phyloP scores from a whole-genome alignment of 345 rosid genomes.

The Ailanthus altissimus region DNA sequence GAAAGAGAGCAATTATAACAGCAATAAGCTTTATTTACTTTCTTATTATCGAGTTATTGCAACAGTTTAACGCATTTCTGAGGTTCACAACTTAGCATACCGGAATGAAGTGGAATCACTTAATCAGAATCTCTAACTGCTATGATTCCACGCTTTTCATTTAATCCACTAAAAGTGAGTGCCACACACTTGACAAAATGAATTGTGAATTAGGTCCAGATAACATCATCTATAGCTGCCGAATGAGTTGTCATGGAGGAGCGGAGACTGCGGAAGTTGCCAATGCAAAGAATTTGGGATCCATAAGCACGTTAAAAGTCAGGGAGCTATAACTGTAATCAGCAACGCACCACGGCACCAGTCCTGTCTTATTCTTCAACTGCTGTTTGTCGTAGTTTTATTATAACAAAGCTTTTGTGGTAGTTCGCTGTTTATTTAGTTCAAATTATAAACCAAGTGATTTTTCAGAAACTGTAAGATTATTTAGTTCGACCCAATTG shows the following conservation, averaged over 20 bases:
- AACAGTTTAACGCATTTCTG: background rate
- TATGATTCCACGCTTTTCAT: background rate
- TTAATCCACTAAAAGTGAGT: slow-evolving; percentile 15
- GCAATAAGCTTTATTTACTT: background rate
- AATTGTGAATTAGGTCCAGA: slow-evolving; percentile 17
- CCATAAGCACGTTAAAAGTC: too few species aligned
- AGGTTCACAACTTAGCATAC: background rate
- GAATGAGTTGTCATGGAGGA: slow-evolving; percentile 19
- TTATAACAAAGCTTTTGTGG: background rate
- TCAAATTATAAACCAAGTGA: too few species aligned
- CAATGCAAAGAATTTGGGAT: slow-evolving; percentile 11
- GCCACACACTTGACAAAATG: slow-evolving; percentile 12
- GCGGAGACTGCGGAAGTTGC: slow-evolving; percentile 23
- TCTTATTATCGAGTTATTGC: background rate
- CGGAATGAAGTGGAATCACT: background rate
- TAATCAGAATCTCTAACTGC: background rate
- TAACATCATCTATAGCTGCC: slow-evolving; percentile 20
- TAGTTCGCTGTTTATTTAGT: background rate
- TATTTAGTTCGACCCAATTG: too few species aligned
- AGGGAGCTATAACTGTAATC: too few species aligned
- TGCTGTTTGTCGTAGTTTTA: background rate
- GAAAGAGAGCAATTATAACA: background rate
- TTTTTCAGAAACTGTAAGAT: too few species aligned
- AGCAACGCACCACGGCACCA: background rate
- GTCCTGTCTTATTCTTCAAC: background rate